A percentile compares a stretch with the other conserved stretches of the same genome.
phyloP scores from a whole-genome alignment of 164 flowering plant species.

The Pachysandra terminalis region DNA sequence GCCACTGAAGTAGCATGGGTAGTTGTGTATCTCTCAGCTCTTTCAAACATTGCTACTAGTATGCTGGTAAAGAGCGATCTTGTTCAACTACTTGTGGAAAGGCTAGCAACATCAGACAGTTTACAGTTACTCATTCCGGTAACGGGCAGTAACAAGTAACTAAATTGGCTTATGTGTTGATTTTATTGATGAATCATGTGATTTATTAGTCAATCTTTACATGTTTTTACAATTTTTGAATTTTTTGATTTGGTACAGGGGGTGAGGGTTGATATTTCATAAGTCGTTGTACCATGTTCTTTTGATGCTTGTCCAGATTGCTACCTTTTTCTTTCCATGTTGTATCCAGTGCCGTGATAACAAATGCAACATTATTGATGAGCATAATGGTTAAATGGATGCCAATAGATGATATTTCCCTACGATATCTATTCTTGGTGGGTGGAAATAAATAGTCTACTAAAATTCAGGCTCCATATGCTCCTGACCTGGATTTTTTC shows the following conservation, averaged over 20 bases:
- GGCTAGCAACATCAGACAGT: slow-evolving; percentile 68
- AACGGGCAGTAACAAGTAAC: slow-evolving; percentile 14
- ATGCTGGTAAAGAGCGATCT: slow-evolving; percentile 70
- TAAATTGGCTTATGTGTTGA: slow-evolving; percentile 2
- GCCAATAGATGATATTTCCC: background rate
- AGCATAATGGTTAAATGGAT: background rate
- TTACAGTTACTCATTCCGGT: slow-evolving; percentile 95
- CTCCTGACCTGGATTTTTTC: background rate
- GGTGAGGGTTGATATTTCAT: background rate
- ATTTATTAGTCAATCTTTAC: background rate
- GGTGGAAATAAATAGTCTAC: too few relatives aligned
- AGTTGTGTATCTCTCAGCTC: slow-evolving; percentile 92
- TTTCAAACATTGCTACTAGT: slow-evolving; percentile 71
- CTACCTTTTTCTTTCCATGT: background rate
- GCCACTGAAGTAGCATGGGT: slow-evolving; percentile 98
- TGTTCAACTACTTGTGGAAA: slow-evolving; percentile 69
- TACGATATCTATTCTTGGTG: too few relatives aligned
- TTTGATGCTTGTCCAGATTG: background rate
- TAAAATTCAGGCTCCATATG: too few relatives aligned
- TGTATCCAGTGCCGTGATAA: too few relatives aligned
- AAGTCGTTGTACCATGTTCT: background rate
- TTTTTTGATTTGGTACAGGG: background rate
- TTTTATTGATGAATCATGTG: background rate
- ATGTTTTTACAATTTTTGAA: background rate
- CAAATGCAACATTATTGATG: too few relatives aligned